Base-by-base conservation (phyloP, 176 grass and related monocot species). In the Musa beccarii region DNA sequence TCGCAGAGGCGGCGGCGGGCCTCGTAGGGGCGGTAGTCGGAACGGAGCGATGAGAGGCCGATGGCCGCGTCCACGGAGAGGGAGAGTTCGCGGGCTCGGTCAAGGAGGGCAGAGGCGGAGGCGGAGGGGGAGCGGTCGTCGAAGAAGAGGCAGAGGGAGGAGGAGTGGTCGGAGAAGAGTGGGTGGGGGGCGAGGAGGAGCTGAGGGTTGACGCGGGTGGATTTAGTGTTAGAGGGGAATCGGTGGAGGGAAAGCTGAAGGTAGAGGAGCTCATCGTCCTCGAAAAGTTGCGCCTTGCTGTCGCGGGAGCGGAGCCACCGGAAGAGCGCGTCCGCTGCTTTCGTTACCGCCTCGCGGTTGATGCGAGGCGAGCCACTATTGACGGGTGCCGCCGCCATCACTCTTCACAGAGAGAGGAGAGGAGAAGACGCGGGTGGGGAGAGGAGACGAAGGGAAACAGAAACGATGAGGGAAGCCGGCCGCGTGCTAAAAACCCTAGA, bases 11-110 rank as follows among this genome's bases (percentile, higher is more conserved):
- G 82, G 68, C 94, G 87, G 55, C 94, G 87, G 3, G 90, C 86
- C 72, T 98, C 94, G 54, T 85, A 98, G 0, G 90, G 84, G 12
- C 75, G 82, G 65, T 91, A 93, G 51, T 98, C 94, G 51, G 88
- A 81, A 68, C 84, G 85, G 13, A 98, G 82, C 63, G 86, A 74
- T 63, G 90, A 90, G 54, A 93, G 79, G 1, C 85, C 82, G 59
- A 97, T 79, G 75, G 79, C 82, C 22, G 89, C 84, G 8, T 88
- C 84, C 74, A 93, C 63, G 10, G 88, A 86, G n/a, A 97, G 63
- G 20, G 51, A 25, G 26, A 78, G 68, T 52, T 84, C 70, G 79
- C 79, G 92, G 55, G 94, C 83, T 1, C 70, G 76, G 3, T 92
- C 79, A 25, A 93, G 71, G 54, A 89, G 61, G 52, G 56, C 64